Evolutionary conservation across 169 alveolate species (phyloP).

Genomic region (Cryptosporidium ubiquitum): DNA sequence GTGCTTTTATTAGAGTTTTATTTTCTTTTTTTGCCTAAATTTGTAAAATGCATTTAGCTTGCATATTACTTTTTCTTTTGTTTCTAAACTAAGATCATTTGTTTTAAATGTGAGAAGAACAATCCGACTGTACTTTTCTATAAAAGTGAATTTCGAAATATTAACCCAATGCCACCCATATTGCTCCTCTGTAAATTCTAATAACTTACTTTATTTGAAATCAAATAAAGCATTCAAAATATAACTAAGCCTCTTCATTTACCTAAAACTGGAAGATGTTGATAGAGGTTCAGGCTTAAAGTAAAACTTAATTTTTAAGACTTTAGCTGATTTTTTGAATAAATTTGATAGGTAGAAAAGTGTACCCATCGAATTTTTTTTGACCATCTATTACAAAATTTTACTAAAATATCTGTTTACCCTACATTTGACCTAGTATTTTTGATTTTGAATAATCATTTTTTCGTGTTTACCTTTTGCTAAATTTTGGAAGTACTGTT

Average conservation of each 20-base stretch:
- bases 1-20: not conserved
- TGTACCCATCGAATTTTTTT: not conserved
- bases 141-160: not conserved
- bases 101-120: not conserved
- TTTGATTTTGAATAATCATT: not conserved
- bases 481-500: not conserved
- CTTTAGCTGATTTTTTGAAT: not conserved
- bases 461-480: not conserved
- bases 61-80: not conserved
- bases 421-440: too few species aligned
- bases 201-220: not conserved
- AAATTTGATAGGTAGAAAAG: not conserved
- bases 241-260: not conserved
- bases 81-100: not conserved
- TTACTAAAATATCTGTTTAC: not conserved
- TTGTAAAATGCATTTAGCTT: not conserved
- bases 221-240: constrained; percentile 5
- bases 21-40: not conserved
- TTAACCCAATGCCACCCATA: constrained; percentile 34
- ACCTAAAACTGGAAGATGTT: not conserved
- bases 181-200: constrained; percentile 13
- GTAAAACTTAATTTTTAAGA: not conserved
- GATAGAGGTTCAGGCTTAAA: not conserved
- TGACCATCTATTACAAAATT: not conserved
- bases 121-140: not conserved